Conservation (phyloP, 768 basidiomycete genomes). For the Lactifluus piperatus region DNA sequence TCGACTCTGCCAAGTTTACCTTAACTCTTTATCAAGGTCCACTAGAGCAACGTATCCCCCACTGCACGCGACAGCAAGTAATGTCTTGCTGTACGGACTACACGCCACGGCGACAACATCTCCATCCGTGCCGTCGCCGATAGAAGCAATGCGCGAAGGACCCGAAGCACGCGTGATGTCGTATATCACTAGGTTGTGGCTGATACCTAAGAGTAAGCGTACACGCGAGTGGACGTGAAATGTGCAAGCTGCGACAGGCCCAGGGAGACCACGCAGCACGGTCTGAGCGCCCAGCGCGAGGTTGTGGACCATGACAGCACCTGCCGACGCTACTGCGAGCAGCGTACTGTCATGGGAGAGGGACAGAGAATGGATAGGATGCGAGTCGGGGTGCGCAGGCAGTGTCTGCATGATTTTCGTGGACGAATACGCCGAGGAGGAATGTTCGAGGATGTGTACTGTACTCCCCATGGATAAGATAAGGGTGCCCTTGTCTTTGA, state of each 20-base stretch:
- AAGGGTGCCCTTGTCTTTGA: constrained; percentile 33
- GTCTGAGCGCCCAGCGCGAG: constrained; percentile 45
- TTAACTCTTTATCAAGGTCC: constrained; percentile 69
- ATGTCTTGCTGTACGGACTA: constrained; percentile 71
- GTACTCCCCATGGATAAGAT: constrained; percentile 40
- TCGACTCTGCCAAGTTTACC: constrained; percentile 33
- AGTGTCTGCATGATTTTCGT: constrained; percentile 40
- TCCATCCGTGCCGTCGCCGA: constrained; percentile 38
- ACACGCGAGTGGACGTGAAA: constrained; percentile 62
- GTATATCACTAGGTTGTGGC: constrained; percentile 48
- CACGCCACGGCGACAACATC: constrained; percentile 49
- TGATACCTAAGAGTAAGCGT: constrained; percentile 46
- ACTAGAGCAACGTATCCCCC: constrained; percentile 48
- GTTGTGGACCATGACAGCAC: constrained; percentile 52
- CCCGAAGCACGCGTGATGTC: constrained; percentile 51
- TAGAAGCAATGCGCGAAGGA: constrained; percentile 43
- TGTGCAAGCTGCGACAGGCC: constrained; percentile 38
- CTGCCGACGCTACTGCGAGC: constrained; percentile 47
- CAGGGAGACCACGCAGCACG: constrained; percentile 45
- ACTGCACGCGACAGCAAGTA: constrained; percentile 50
- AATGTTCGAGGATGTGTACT: constrained; percentile 43
- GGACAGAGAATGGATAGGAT: constrained; percentile 42
- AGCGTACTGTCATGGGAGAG: constrained; percentile 50
- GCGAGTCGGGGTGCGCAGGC: constrained; percentile 38
- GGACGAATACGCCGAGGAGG: constrained; percentile 26